Conservation (phyloP, 495 filamentous ascomycete species). For the Aspergillus coremiiformis region DNA sequence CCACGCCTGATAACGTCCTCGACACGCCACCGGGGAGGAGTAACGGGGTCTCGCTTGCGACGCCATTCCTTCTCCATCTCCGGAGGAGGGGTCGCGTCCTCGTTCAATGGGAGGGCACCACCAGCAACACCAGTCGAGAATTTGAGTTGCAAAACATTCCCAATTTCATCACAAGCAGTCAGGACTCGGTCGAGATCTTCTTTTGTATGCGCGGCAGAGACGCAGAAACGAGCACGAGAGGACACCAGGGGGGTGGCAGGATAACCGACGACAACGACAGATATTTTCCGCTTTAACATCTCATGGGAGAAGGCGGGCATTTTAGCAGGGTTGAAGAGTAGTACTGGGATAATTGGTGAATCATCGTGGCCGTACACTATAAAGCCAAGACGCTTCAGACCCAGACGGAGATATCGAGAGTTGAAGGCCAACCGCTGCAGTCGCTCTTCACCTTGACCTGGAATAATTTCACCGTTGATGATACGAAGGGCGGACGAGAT, state of each 20-base stretch:
- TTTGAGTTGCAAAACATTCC: slow-evolving; percentile 87
- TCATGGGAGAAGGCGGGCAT: slow-evolving; percentile 97
- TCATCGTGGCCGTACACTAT: slow-evolving; percentile 97
- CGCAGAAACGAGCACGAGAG: slow-evolving; percentile 89
- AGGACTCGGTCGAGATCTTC: slow-evolving; percentile 92
- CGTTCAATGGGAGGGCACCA: slow-evolving; percentile 65
- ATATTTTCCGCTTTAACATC: slow-evolving; percentile 95
- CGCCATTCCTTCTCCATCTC: slow-evolving; percentile 62
- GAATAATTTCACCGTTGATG: slow-evolving; percentile 78
- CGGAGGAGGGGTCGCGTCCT: slow-evolving; percentile 59
- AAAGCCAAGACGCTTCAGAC: slow-evolving; percentile 92
- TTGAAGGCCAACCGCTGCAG: slow-evolving; percentile 97
- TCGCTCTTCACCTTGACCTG: slow-evolving; percentile 92
- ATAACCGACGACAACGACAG: slow-evolving; percentile 97
- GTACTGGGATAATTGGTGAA: slow-evolving; percentile 88
- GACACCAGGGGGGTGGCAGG: slow-evolving; percentile 94
- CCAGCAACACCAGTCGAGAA: slow-evolving; percentile 92
- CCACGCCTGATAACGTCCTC: slow-evolving; percentile 73
- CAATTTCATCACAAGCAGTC: slow-evolving; percentile 84
- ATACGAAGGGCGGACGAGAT: slow-evolving; percentile 78
- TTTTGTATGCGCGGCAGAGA: slow-evolving; percentile 94
- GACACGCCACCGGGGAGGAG: slow-evolving; percentile 73
- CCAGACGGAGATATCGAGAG: slow-evolving; percentile 91
- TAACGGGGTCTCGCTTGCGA: slow-evolving; percentile 34
- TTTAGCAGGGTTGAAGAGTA: slow-evolving; percentile 94